Conservation (phyloP, 2,329 filamentous ascomycete species). For the Macroventuria anomochaeta region DNA sequence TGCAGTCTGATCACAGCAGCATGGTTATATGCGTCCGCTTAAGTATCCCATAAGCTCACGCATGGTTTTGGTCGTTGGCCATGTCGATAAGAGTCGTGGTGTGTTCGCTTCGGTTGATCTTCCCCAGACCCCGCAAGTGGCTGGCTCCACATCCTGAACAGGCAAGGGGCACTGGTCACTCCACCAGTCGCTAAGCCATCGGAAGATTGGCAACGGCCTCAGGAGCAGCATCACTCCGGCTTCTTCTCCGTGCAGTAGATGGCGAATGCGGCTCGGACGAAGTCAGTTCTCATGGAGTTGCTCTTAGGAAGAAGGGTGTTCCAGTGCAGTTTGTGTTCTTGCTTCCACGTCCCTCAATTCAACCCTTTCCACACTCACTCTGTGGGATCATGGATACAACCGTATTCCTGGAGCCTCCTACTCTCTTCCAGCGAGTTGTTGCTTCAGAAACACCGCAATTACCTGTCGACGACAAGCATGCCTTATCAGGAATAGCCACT, state of each 20-base stretch:
- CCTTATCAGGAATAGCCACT: not conserved
- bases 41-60: not conserved
- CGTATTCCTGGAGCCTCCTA: too few relatives aligned
- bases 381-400: not conserved
- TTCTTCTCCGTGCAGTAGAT: not conserved
- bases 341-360: too few relatives aligned
- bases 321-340: not conserved
- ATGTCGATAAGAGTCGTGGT: constrained; percentile 1
- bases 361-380: not conserved
- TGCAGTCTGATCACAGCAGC: not conserved
- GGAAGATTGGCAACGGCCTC: constrained; percentile 24
- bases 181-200: constrained; percentile 15
- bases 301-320: not conserved
- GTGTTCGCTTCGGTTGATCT: constrained; percentile 13
- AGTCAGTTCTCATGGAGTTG: not conserved
- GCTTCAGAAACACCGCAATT: too few relatives aligned
- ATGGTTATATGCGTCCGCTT: constrained; percentile 1
- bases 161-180: not conserved
- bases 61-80: not conserved
- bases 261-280: constrained; percentile 1
- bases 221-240: constrained; percentile 11
- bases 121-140: constrained; percentile 16
- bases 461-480: not conserved
- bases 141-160: constrained; percentile 7
- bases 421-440: not conserved